Evolutionary conservation across 2,329 filamentous ascomycete genomes (phyloP).

Genomic region (Botryosphaeria agaves): DNA sequence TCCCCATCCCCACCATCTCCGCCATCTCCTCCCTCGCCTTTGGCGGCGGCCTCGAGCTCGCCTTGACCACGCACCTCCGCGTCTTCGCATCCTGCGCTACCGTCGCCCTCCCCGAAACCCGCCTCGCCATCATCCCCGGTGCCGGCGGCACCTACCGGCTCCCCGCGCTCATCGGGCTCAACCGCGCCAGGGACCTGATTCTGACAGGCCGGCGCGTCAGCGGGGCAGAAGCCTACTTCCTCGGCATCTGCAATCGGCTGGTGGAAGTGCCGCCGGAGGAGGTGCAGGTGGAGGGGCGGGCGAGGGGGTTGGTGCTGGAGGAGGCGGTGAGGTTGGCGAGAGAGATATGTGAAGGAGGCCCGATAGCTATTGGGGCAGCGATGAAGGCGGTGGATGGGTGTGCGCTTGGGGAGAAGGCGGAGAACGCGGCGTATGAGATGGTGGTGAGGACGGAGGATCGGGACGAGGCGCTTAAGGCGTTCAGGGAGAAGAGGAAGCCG

Average conservation of each 20-base stretch:
- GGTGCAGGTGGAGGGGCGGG: conserved; percentile 29
- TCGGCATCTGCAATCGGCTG: conserved; percentile 78
- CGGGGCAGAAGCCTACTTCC: conserved; percentile 74
- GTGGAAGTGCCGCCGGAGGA: conserved; percentile 57
- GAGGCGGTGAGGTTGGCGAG: conserved; percentile 63
- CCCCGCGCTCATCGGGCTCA: conserved; percentile 60
- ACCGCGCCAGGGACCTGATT: conserved; percentile 75
- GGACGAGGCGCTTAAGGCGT: conserved; percentile 74
- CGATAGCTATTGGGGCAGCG: conserved; percentile 63
- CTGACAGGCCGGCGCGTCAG: conserved; percentile 76
- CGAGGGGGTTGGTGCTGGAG: conserved; percentile 50
- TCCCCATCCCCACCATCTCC: conserved; percentile 80
- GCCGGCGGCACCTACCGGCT: conserved; percentile 86
- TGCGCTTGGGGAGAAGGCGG: conserved; percentile 50
- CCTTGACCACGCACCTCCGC: conserved; percentile 75
- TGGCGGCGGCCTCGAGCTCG: conserved; percentile 86
- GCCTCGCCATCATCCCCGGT: conserved; percentile 85
- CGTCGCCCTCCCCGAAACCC: conserved; percentile 78
- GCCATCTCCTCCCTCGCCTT: conserved; percentile 75
- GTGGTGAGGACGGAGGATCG: conserved; percentile 76
- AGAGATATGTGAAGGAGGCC: conserved; percentile 81
- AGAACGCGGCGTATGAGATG: conserved; percentile 72
- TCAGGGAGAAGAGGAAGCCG: conserved; percentile 58
- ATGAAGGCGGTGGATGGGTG: conserved; percentile 50
- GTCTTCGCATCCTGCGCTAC: conserved; percentile 64